These are phyloP conservation scores for Dendrothele bispora DNA, from an alignment of 768 basidiomycete species.

Conservation along the genomic window DNA sequence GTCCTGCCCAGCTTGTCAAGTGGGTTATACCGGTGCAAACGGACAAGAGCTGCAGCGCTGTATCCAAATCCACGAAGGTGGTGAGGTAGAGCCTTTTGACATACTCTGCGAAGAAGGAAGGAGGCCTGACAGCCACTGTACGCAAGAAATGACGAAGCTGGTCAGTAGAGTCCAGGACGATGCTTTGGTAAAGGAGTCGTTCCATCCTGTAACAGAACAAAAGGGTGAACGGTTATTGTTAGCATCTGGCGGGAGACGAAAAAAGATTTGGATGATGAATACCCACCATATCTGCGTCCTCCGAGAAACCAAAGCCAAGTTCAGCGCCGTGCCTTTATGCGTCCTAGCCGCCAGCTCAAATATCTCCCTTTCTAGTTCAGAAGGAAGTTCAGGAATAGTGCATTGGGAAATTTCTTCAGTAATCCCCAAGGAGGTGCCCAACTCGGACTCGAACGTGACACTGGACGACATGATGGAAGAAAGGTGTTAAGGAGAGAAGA, in stretches of 20 bases:
- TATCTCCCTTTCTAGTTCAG: slow-evolving; percentile 33
- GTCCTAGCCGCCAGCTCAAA: slow-evolving; percentile 29
- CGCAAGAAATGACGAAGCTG: slow-evolving; percentile 24
- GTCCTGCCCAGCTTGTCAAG: slow-evolving; percentile 27
- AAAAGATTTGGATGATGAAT: not conserved
- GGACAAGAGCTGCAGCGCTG: slow-evolving; percentile 20
- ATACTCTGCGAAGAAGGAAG: slow-evolving; percentile 26
- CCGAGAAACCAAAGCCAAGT: slow-evolving; percentile 24
- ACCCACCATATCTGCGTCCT: slow-evolving; percentile 18
- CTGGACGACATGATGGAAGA: too few species aligned
- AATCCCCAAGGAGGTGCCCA: too few species aligned
- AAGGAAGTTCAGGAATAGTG: slow-evolving; percentile 24
- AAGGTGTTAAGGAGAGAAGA: too few species aligned
- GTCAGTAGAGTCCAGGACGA: slow-evolving; percentile 22
- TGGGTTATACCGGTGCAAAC: slow-evolving; percentile 24
- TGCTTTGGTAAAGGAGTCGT: slow-evolving; percentile 29
- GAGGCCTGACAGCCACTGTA: slow-evolving; percentile 25
- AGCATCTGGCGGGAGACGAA: slow-evolving; percentile 23
- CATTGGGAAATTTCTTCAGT: too few species aligned
- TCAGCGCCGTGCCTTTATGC: slow-evolving; percentile 22
- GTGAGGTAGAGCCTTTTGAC: slow-evolving; percentile 28
- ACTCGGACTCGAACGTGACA: too few species aligned
- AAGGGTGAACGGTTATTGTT: not conserved
- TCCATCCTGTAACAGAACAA: slow-evolving; percentile 26
- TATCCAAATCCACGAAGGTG: slow-evolving; percentile 15